Evolutionary conservation across 768 basidiomycete genomes (phyloP), one percentile per base, ranked within the genome.

Genomic region (Tricholoma terreum): DNA sequence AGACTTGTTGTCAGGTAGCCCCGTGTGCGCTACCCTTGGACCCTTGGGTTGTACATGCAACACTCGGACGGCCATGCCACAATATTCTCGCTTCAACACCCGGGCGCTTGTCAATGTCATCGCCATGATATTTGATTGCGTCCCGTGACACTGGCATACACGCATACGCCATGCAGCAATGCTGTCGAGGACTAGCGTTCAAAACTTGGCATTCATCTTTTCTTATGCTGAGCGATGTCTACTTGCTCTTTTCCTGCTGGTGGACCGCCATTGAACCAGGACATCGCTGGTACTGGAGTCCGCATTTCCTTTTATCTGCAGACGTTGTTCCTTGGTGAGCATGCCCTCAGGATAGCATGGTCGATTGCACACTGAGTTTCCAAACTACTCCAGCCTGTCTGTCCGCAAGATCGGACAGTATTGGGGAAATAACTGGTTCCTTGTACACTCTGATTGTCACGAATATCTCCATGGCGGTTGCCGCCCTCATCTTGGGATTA

Each of bases 281-380:
- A 64, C 46, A 56, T 64, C 45, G 59, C 61, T 19, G 63, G 63
- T 1, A 62, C 57, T 21, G 63, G 61, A 1, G 63, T 64, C 19
- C 63, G 63, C 14, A 22, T 62, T 31, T 64, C 61, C 14, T 62
- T 64, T 22, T 64, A 62, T 31, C 53, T 64, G 17, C 63, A 64
- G 51, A 62, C 63, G 3, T 33, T 62, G 3, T 62, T 64, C 33
- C 61, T 62, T 21, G 46, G 61, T 62, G 54, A 52, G 53, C 51
- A n/a, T 31, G 7, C 17, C 8, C 15, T 4, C 34, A 19, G 15
- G 15, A n/a, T 22, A 6, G n/a, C n/a, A n/a, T 17, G 14, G 38
- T 9, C 12, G 3, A 53, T 7, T 8, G 7, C 21, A 9, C 43
- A 21, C 43, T 49, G 30, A 49, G 6, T n/a, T 54, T 15, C 4